Base-by-base conservation (phyloP, 2,329 filamentous ascomycete genomes). In the Claviceps africana region DNA sequence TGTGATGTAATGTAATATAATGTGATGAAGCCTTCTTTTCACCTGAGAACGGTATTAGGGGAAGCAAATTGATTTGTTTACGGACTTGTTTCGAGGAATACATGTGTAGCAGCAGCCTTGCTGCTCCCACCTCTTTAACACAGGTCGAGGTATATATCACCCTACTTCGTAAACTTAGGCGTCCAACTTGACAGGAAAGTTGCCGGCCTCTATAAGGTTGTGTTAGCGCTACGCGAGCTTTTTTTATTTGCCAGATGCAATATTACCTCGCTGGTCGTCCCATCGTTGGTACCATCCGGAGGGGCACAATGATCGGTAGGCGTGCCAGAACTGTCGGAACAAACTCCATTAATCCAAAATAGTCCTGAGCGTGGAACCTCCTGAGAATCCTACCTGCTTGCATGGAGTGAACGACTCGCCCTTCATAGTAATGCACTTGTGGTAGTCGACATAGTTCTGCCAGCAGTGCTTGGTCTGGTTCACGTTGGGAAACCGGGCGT, bases 361-460 rank as follows among this genome's bases (percentile, higher is more conserved):
- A 35, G 2, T 47, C 13, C 19, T 25, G 19, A n/a, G 19, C n/a
- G 4, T 47, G 2, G 11, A 17, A 37, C 11, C 3, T 15, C 13
- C 19, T 21, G 13, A 9, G 1, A 25, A 30, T 33, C 70, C 60
- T 83, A 95, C 90, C 85, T 96, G 90, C 67, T 84, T 85, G 86
- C 91, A 97, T 60, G 91, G 91, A 64, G 87, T 85, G 72, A 97
- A 97, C 69, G 96, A 90, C 79, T 97, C 91, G 73, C 91, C 91
- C 82, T 97, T 97, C 75, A 90, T 91, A 69, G 85, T 78, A 73
- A 96, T 89, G 79, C 93, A 98, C 82, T 98, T 98, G 84, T 98
- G 88, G 81, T 98, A 97, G 75, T 98, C 93, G 77, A 98, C 93
- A 76, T 98, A 98, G 82, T 98, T 98, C 74, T 98, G 94, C 93